A percentile compares a stretch with the other conserved stretches of the same genome.
These are phyloP conservation scores for Fusarium xyrophilum DNA, from an alignment of 2,329 filamentous ascomycete genomes.

Conservation along the genomic window DNA sequence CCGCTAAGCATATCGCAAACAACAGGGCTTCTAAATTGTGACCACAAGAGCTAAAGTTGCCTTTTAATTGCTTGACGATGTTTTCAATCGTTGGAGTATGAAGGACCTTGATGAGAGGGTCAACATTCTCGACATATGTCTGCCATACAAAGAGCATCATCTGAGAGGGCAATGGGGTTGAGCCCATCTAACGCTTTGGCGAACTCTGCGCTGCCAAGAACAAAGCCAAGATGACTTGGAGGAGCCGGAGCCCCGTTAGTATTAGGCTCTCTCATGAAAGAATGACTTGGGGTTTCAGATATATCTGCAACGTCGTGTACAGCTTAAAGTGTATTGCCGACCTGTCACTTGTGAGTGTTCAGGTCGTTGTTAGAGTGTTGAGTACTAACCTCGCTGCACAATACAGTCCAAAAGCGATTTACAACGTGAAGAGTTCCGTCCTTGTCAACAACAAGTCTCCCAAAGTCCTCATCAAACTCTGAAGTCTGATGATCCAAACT, in stretches of 20 bases:
- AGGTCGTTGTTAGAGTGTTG: accelerated
- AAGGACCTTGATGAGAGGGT: conserved; percentile 45
- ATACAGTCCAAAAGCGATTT: conserved; percentile 45
- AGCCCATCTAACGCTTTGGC: conserved; percentile 21
- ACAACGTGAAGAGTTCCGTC: conserved; percentile 40
- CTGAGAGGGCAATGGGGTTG: conserved; percentile 41
- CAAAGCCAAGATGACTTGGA: conserved; percentile 25
- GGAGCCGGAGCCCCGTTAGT: not conserved
- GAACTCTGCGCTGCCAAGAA: conserved; percentile 25
- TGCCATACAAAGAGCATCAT: conserved; percentile 44
- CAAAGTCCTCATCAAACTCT: conserved; percentile 44
- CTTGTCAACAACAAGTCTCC: conserved; percentile 38
- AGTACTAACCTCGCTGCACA: conserved; percentile 40
- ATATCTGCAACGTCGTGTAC: conserved; percentile 40
- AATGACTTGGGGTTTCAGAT: not conserved
- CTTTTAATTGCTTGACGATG: conserved; percentile 23
- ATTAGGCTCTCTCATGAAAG: not conserved
- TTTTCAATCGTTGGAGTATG: conserved; percentile 32
- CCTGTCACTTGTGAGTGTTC: conserved; percentile 20
- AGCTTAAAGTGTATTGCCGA: conserved; percentile 43
- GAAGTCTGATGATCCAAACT: conserved; percentile 1
- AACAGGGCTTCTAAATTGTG: conserved; percentile 36
- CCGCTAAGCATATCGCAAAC: conserved; percentile 39
- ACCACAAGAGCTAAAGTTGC: conserved; percentile 31
- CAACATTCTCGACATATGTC: conserved; percentile 41